Evolutionary conservation across 2,329 filamentous ascomycete genomes (phyloP).

Genomic region (Calonectria honghensis): DNA sequence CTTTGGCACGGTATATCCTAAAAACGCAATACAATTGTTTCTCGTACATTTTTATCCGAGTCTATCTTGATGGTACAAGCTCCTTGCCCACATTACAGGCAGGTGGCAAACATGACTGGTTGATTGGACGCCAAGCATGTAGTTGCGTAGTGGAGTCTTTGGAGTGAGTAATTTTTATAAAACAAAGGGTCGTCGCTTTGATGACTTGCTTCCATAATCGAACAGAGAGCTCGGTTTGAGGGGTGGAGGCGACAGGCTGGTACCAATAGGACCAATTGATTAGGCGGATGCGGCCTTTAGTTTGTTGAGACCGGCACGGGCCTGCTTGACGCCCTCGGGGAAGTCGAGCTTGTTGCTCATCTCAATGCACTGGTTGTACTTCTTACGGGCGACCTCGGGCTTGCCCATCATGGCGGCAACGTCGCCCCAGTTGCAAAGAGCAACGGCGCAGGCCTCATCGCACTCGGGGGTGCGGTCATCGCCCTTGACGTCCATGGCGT

Average conservation of each 20-base stretch:
- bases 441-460: conserved; percentile 87
- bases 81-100: not conserved
- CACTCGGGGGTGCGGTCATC: conserved; percentile 85
- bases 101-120: not conserved
- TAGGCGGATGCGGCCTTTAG: conserved; percentile 47
- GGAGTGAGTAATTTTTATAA: not conserved
- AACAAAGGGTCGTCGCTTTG: not conserved
- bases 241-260: not conserved
- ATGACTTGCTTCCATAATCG: too few species aligned
- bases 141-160: not conserved
- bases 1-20: not conserved
- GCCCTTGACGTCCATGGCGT: conserved; percentile 79
- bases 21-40: not conserved
- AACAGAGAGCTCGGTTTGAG: not conserved
- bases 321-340: conserved; percentile 70
- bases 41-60: conserved; percentile 16
- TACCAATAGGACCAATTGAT: not conserved
- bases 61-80: conserved; percentile 15
- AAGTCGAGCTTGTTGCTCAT: conserved; percentile 75
- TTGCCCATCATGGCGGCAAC: conserved; percentile 86
- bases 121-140: not conserved
- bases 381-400: conserved; percentile 76
- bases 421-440: conserved; percentile 90
- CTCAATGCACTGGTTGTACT: conserved; percentile 81
- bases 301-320: conserved; percentile 69